Evolutionary conservation across 208 protist species (phyloP).

Genomic region (Trypanosoma conorhini): DNA sequence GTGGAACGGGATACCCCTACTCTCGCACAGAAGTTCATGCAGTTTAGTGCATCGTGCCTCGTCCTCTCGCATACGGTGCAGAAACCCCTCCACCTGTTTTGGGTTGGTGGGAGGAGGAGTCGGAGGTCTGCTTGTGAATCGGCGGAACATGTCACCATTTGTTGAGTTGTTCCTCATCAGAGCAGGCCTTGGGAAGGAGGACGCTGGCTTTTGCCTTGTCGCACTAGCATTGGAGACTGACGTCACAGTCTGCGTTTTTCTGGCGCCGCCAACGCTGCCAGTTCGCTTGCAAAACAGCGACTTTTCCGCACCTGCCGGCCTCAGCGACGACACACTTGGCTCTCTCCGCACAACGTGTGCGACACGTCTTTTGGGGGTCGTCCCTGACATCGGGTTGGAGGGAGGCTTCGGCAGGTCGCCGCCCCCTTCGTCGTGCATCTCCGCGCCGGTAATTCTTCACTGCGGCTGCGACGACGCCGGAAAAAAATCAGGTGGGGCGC

Average conservation of each 20-base stretch:
- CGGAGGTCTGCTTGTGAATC: neutral
- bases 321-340: neutral
- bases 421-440: neutral
- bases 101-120: conserved; percentile 4
- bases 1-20: conserved; percentile 9
- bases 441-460: neutral
- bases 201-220: neutral
- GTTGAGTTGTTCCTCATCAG: neutral
- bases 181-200: neutral
- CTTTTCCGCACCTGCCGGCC: neutral
- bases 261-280: neutral
- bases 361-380: neutral
- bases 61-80: conserved; percentile 18
- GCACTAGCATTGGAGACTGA: neutral
- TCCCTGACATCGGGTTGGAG: neutral
- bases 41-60: neutral
- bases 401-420: neutral
- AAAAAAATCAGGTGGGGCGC: too few relatives aligned
- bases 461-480: neutral
- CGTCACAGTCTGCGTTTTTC: neutral
- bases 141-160: neutral
- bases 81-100: conserved; percentile 15
- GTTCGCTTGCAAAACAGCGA: conserved; percentile 8
- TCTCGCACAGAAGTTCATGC: conserved; percentile 17
- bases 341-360: neutral